These are phyloP conservation scores for Cytospora chrysosperma DNA, from an alignment of 2,329 filamentous ascomycete genomes.

Conservation along the genomic window DNA sequence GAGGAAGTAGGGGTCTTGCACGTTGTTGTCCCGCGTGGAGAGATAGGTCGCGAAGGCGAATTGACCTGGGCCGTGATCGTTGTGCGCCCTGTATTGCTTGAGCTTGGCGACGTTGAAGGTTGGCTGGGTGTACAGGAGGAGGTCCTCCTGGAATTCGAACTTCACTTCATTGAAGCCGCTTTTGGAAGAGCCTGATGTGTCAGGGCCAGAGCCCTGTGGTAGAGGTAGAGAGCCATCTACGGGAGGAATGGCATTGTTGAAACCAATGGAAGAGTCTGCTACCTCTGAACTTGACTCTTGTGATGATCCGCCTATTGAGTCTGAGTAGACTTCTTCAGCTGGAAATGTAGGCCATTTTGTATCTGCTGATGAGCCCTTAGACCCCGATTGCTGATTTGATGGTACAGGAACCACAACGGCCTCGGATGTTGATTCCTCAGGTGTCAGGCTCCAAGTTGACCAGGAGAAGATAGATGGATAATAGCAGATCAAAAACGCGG, in stretches of 20 bases:
- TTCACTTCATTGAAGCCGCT: conserved; percentile 20
- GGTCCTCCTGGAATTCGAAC: conserved; percentile 22
- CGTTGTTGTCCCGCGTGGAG: conserved; percentile 30
- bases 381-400: background rate
- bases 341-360: conserved; percentile 3
- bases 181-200: background rate
- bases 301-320: background rate
- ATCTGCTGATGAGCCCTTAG: background rate
- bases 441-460: background rate
- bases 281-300: background rate
- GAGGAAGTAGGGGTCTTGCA: conserved; percentile 23
- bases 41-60: conserved; percentile 23
- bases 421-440: background rate
- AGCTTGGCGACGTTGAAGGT: conserved; percentile 16
- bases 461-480: conserved; percentile 13
- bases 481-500: conserved; percentile 21
- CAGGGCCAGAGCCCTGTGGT: background rate
- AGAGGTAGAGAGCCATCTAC: background rate
- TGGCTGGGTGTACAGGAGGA: conserved; percentile 15
- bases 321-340: background rate
- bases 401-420: conserved; percentile 8
- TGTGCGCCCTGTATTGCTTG: conserved; percentile 19
- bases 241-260: background rate
- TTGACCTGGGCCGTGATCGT: conserved; percentile 22
- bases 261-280: background rate